Conservation (phyloP, 2,329 filamentous ascomycete species). For the Diplodia seriata region DNA sequence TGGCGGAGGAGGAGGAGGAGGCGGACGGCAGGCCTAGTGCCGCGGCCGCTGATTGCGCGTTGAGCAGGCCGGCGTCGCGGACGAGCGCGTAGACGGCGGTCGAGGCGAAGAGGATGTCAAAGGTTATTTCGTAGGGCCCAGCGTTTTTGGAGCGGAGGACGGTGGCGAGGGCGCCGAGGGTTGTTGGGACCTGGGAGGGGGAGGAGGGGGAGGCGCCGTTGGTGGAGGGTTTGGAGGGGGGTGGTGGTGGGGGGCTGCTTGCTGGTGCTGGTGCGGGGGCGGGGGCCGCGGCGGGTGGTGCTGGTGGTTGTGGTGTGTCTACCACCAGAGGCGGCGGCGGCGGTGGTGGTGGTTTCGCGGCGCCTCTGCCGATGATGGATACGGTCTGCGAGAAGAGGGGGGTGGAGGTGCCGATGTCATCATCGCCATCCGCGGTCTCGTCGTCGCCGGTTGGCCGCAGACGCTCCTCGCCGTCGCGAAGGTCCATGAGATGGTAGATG, state of each 20-base stretch:
- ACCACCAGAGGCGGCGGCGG: too few species aligned
- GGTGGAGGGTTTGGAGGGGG: too few species aligned
- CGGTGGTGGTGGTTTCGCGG: too few species aligned
- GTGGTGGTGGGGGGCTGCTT: too few species aligned
- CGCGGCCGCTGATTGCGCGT: neutral
- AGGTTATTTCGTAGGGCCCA: conserved; percentile 60
- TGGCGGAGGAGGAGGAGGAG: too few species aligned
- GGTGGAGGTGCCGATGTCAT: neutral
- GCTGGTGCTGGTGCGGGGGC: too few species aligned
- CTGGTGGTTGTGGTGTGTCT: too few species aligned
- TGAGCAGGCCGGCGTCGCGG: neutral
- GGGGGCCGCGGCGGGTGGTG: too few species aligned
- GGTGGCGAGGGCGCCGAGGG: neutral
- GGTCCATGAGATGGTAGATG: conserved; percentile 59
- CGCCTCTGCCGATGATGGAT: too few species aligned
- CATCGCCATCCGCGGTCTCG: neutral
- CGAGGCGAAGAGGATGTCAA: conserved; percentile 58
- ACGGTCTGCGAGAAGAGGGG: neutral
- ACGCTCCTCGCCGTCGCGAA: conserved; percentile 41
- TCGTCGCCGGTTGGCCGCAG: neutral
- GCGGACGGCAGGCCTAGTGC: neutral
- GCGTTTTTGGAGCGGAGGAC: conserved; percentile 60
- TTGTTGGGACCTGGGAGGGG: neutral
- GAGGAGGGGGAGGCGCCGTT: neutral
- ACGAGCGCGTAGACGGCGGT: neutral